Evolutionary conservation across 192 early-diverging fungal species (phyloP).

Genomic region (Radiomyces spectabilis): DNA sequence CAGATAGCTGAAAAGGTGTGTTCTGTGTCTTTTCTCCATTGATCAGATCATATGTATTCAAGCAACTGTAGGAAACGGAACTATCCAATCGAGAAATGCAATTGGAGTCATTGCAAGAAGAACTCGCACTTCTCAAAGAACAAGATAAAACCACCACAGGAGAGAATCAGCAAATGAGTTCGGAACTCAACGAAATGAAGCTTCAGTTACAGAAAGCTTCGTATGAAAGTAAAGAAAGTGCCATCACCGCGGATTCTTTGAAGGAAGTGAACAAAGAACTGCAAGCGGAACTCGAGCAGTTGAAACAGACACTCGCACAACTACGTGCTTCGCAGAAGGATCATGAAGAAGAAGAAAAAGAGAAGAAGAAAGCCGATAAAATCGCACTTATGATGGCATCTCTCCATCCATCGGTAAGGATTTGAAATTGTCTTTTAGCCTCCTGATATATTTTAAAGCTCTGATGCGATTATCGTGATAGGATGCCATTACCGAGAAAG

Average conservation of each 20-base stretch:
- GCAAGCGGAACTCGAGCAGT: constrained; percentile 60
- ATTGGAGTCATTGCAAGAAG: constrained; percentile 59
- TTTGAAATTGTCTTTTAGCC: too few relatives aligned
- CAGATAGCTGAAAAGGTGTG: constrained; percentile 82
- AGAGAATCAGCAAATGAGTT: constrained; percentile 67
- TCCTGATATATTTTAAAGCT: too few relatives aligned
- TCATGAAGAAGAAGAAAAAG: constrained; percentile 55
- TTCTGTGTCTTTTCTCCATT: too few relatives aligned
- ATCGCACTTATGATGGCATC: constrained; percentile 81
- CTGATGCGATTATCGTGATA: constrained; percentile 15
- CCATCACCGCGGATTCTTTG: constrained; percentile 84
- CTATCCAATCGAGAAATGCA: constrained; percentile 54
- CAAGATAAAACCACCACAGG: constrained; percentile 44
- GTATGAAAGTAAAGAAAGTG: constrained; percentile 83
- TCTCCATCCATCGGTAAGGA: constrained; percentile 63
- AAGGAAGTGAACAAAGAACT: constrained; percentile 82
- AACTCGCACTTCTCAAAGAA: constrained; percentile 62
- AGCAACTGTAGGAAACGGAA: constrained; percentile 72
- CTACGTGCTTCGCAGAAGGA: constrained; percentile 43
- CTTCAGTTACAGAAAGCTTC: constrained; percentile 82
- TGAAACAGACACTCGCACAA: constrained; percentile 59
- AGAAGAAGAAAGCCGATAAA: constrained; percentile 74
- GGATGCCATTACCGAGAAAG: constrained; percentile 68
- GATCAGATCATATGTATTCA: too few relatives aligned
- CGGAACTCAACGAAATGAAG: constrained; percentile 69